These are phyloP conservation scores for Coprinopsis strossmayeri DNA, from an alignment of 768 basidiomycete genomes.

Conservation along the genomic window DNA sequence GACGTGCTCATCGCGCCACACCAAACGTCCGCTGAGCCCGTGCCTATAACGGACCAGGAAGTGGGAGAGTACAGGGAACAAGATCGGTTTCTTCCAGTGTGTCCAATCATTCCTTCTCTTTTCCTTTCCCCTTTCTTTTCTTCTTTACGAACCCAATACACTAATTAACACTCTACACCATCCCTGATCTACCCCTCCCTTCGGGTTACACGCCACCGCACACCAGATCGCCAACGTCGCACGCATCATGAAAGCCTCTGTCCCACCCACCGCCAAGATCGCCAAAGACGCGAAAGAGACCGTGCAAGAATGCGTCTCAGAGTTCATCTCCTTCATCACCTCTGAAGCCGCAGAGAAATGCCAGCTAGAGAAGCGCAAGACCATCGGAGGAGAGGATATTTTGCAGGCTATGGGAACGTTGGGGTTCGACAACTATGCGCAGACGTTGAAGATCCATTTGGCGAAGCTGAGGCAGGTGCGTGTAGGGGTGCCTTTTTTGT, in stretches of 20 bases:
- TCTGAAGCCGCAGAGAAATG: slow-evolving; percentile 96
- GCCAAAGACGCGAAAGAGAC: slow-evolving; percentile 98
- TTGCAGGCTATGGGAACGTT: slow-evolving; percentile 89
- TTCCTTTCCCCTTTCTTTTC: neutral
- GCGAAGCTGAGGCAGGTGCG: slow-evolving; percentile 80
- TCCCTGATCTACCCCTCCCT: neutral
- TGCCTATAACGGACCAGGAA: slow-evolving; percentile 83
- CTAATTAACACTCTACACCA: too few species aligned
- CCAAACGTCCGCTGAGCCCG: slow-evolving; percentile 44
- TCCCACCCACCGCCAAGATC: slow-evolving; percentile 90
- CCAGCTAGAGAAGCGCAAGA: slow-evolving; percentile 92
- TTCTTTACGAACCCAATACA: too few species aligned
- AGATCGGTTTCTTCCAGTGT: slow-evolving; percentile 89
- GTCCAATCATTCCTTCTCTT: slow-evolving; percentile 17
- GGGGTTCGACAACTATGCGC: slow-evolving; percentile 93
- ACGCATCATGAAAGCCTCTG: slow-evolving; percentile 91
- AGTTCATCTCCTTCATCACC: slow-evolving; percentile 98
- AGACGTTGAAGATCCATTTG: slow-evolving; percentile 87
- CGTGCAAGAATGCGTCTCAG: slow-evolving; percentile 96
- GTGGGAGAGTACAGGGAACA: slow-evolving; percentile 94
- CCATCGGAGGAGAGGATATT: slow-evolving; percentile 96
- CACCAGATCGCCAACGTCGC: slow-evolving; percentile 99
- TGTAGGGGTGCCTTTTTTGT: too few species aligned
- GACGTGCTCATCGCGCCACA: slow-evolving; percentile 25
- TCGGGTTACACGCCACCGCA: too few species aligned